Evolutionary conservation across 2,329 filamentous ascomycete genomes (phyloP).

Genomic region (Pseudonectria foliicola): DNA sequence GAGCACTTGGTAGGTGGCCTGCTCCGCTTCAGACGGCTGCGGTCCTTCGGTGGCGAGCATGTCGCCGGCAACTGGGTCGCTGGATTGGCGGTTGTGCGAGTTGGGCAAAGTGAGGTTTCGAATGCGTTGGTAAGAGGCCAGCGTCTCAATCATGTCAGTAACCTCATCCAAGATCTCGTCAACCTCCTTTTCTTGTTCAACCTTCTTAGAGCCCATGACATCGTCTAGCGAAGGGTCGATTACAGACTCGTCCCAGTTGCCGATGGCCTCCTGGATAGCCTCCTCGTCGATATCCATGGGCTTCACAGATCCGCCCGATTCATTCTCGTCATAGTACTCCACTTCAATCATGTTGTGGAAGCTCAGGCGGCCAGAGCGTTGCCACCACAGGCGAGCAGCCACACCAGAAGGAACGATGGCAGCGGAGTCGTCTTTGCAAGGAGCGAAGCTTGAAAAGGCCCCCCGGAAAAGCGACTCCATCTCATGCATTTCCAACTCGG

Average conservation of each 20-base stretch:
- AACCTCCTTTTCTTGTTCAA: conserved; percentile 58
- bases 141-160: conserved; percentile 67
- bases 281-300: conserved; percentile 42
- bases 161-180: conserved; percentile 68
- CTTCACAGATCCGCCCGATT: conserved; percentile 26
- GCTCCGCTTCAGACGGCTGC: conserved; percentile 58
- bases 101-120: conserved; percentile 63
- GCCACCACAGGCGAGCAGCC: conserved; percentile 70
- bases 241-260: conserved; percentile 50
- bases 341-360: conserved; percentile 59
- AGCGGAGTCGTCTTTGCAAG: conserved; percentile 64
- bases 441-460: conserved; percentile 75
- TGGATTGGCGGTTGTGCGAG: conserved; percentile 52
- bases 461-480: conserved; percentile 69
- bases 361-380: conserved; percentile 57
- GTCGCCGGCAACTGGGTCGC: conserved; percentile 58
- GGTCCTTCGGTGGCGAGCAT: conserved; percentile 61
- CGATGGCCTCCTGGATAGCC: conserved; percentile 46
- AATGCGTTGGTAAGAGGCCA: conserved; percentile 73
- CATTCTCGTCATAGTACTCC: conserved; percentile 36
- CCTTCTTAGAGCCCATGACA: conserved; percentile 43
- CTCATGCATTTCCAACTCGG: conserved; percentile 54
- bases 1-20: conserved; percentile 61
- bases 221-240: conserved; percentile 53
- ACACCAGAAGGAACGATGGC: conserved; percentile 62